Evolutionary conservation across 768 basidiomycete species (phyloP).

Genomic region (Boletus subcaerulescens): DNA sequence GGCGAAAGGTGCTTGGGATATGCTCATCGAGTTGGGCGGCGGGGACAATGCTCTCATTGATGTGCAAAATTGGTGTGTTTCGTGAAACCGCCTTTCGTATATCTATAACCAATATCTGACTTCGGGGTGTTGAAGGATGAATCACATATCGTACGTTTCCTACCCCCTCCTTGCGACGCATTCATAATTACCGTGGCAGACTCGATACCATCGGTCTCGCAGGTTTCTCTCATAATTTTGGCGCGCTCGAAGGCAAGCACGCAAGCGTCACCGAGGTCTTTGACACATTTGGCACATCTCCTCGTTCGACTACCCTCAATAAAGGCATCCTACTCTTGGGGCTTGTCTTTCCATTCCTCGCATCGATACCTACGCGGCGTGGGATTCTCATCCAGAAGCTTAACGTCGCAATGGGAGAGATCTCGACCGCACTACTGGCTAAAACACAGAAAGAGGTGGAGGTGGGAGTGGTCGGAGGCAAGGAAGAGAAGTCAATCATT

Average conservation of each 20-base stretch:
- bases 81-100: background rate
- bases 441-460: slow-evolving; percentile 34
- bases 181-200: slow-evolving; percentile 23
- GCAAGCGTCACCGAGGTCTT: slow-evolving; percentile 41
- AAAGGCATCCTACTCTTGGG: slow-evolving; percentile 36
- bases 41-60: slow-evolving; percentile 29
- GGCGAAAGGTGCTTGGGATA: slow-evolving; percentile 33
- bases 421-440: slow-evolving; percentile 39
- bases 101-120: background rate
- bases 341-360: slow-evolving; percentile 36
- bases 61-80: slow-evolving; percentile 32
- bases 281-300: slow-evolving; percentile 31
- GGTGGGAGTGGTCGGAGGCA: slow-evolving; percentile 11
- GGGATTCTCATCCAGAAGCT: slow-evolving; percentile 32
- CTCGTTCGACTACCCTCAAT: slow-evolving; percentile 21
- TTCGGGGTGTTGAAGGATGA: slow-evolving; percentile 26
- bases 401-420: slow-evolving; percentile 33
- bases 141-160: slow-evolving; percentile 31
- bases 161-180: background rate
- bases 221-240: slow-evolving; percentile 58
- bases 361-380: slow-evolving; percentile 35
- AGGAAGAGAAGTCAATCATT: slow-evolving; percentile 27
- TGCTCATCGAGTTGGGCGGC: slow-evolving; percentile 14
- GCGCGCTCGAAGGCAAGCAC: slow-evolving; percentile 46
- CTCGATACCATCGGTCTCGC: slow-evolving; percentile 58